Evolutionary conservation across 1,284 basidiomycete genomes (phyloP).

Genomic region (Veloboletus limbatus): DNA sequence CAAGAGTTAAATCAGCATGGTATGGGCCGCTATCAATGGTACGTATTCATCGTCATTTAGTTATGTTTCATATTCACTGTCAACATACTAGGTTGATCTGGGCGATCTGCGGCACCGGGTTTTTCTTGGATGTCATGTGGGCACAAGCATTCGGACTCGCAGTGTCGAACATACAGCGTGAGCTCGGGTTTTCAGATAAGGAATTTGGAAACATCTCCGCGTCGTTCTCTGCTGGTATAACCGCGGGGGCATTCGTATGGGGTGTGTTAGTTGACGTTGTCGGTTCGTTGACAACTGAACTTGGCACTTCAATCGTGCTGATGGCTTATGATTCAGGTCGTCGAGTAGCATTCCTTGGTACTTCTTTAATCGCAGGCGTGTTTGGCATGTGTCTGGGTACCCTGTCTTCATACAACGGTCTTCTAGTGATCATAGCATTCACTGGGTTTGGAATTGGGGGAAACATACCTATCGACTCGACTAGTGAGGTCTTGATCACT

Average conservation of each 20-base stretch:
- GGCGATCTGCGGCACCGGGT: constrained; percentile 16
- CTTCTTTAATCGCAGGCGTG: constrained; percentile 14
- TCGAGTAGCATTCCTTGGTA: constrained; percentile 15
- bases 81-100: constrained; percentile 16
- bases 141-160: constrained; percentile 1
- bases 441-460: constrained; percentile 19
- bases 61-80: background rate
- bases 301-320: background rate
- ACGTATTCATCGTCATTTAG: background rate
- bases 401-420: constrained; percentile 10
- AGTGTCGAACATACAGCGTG: constrained; percentile 10
- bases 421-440: constrained; percentile 12
- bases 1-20: constrained; percentile 16
- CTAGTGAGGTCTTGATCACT: constrained; percentile 9
- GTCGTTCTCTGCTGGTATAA: constrained; percentile 3
- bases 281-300: constrained; percentile 8
- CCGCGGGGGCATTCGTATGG: constrained; percentile 15
- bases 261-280: constrained; percentile 16
- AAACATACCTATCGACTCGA: constrained; percentile 18
- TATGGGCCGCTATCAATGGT: constrained; percentile 21
- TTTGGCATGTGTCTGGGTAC: constrained; percentile 16
- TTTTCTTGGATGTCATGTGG: constrained; percentile 15
- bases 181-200: constrained; percentile 18
- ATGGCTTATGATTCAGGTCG: constrained; percentile 12
- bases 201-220: constrained; percentile 12